Evolutionary conservation across 2,329 filamentous ascomycete species (phyloP), one percentile per base, ranked within the genome.

Genomic region (Alternaria postmessia): DNA sequence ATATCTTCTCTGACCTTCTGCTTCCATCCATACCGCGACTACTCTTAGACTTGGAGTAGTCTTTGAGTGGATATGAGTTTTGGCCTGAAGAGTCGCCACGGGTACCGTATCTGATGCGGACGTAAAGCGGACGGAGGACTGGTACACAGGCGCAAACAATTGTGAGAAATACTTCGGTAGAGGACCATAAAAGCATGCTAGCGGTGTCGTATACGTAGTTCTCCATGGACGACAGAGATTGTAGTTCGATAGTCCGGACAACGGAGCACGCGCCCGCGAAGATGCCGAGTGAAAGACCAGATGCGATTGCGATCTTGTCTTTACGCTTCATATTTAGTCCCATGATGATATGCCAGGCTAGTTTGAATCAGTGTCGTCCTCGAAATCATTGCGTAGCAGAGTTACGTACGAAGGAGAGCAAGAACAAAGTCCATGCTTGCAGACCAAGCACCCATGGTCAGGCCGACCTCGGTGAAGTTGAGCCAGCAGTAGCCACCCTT

Each of bases 121-220:
- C 82, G 2, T 84, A 86, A 62, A 82, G 78, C 12, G 73, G 73
- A 2, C 73, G 71, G 1, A 76, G 66, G 28, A 74, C 69, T 6
- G 85, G 85, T 67, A 86, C 85, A 74, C 86, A 84, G 59, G 82
- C 84, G 28, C 81, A 85, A 12, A 78, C 81, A 38, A 83, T 81
- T 11, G 81, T 83, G 49, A 84, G 85, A 54, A 80, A 80, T 53
- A 83, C 68, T 65, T 82, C 71, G n/a, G 73, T 75, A 7, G 68
- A 69, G 5, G 73, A 75, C 73, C 72, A 76, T 7, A 76, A 62
- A 16, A 75, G 68, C 65, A 73, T 74, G 36, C 67, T 69, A 3
- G 72, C 59, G 8, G 71, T 75, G 51, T 75, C 72, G 60, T 75
- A 72, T 32, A 75, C 71, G 51, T 76, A 76, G 62, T 75, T 74